Evolutionary conservation across 176 grass and related monocot genomes (phyloP), one percentile per base, ranked within the genome.

Genomic region (Microstegium vimineum): DNA sequence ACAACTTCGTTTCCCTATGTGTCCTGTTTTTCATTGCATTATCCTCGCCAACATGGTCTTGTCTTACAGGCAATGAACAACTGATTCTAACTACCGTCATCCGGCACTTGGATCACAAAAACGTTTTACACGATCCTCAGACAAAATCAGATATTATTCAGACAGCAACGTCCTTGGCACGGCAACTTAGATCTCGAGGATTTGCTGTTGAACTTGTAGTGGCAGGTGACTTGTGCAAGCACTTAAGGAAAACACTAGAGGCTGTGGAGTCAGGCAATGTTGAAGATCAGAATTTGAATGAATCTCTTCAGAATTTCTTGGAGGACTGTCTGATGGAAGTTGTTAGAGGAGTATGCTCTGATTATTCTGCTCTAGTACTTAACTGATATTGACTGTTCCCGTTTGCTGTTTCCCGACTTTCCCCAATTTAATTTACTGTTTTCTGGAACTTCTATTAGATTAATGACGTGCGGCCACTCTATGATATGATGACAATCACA

Each of bases 321-420:
- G 91, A 99, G 85, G 93, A 95, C 71, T 99, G 96, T 65, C 93
- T 99, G 69, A 60, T 95, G 45, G 96, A 99, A 87, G 90, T 95
- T 87, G 91, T 99, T 62, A 93, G 84, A 95, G 95, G 91, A 86
- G 96, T 99, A 90, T 75, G 92, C 71, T 40, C 45, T 63, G 22
- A 45, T 68, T 84, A 70, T 61, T 75, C 56, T 36, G 57, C 77
- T 67, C 51, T 49, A 49, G 49, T 49, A 49, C 42, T 73, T 73
- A 31, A 15, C 2, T 49, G 70, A 31, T 72, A 72, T 9, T 73
- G 15, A 49, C 28, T 49, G 16, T 45, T 72, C 27, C 26, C 52
- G 28, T 40, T 38, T 84, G 27, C 17, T 61, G 74, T 31, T 78
- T n/a, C n/a, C n/a, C n/a, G n/a, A n/a, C 60, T 49, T 81, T 16